Base-by-base conservation (phyloP, 2,329 filamentous ascomycete genomes). In the Elsinoe australis region DNA sequence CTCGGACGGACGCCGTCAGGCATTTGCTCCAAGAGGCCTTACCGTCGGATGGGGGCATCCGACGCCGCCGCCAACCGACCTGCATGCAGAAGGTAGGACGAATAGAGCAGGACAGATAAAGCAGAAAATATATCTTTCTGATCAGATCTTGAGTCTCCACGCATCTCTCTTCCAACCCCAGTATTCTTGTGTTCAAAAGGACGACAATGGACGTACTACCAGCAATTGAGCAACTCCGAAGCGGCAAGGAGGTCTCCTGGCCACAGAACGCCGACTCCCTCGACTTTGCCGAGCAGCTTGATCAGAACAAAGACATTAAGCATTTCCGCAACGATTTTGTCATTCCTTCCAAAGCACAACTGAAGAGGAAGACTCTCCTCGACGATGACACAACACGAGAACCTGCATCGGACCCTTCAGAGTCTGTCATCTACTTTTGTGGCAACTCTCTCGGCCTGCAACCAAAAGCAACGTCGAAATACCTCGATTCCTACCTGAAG, bases 401-500 rank as follows among this genome's bases (percentile, higher is more conserved):
- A 15, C 55, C 49, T 56, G 58, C 49, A 56, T 51, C 55, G 4
- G 24, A 21, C 15, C 58, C 48, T 56, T 51, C 55, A 19, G 67
- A 72, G 21, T 67, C 70, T 38, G 76, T 74, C 51, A 82, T 87
- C 51, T 95, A 95, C 65, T 80, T 95, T 54, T 90, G 87, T 55
- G 89, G 89, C 50, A 94, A 95, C 69, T 94, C 87, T 0, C 75
- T 95, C 1, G 88, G 88, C 31, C 76, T 90, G 3, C 88, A 94
- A 63, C 87, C 89, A 36, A 79, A 76, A 53, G 75, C 76, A 10
- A 80, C 82, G 0, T 71, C 76, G 15, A 68, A 74, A n/a, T 81
- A 86, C 53, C 67, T 94, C 53, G 71, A 81, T 35, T 75, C 79
- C 4, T 87, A 94, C 56, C 75, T 94, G 1, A 77, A 83, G 53